A percentile compares a stretch with the other conserved stretches of the same genome.
These are phyloP conservation scores for Agrocybe chaxingu DNA, from an alignment of 768 basidiomycete species.

Conservation along the genomic window DNA sequence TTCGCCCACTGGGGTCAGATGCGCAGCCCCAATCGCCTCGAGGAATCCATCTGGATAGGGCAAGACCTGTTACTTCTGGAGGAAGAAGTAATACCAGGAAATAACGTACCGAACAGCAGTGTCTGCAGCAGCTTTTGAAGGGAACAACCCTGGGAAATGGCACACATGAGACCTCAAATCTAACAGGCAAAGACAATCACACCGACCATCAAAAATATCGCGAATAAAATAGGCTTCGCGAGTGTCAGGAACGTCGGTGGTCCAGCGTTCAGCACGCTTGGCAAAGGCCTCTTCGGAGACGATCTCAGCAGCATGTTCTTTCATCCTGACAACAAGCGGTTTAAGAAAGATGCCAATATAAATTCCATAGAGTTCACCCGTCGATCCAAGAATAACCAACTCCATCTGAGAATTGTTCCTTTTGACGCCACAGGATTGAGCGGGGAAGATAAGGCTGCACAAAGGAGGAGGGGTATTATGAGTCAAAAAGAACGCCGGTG, in stretches of 20 bases:
- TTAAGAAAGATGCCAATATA: background rate
- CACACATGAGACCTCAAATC: conserved; percentile 5
- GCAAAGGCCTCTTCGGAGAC: conserved; percentile 84
- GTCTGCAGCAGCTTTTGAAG: conserved; percentile 76
- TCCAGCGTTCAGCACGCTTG: conserved; percentile 70
- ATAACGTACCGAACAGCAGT: conserved; percentile 83
- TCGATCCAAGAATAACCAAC: conserved; percentile 99
- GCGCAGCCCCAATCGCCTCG: conserved; percentile 96
- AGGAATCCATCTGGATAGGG: conserved; percentile 74
- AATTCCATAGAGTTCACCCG: conserved; percentile 49
- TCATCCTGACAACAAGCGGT: conserved; percentile 56
- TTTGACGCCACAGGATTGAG: conserved; percentile 97
- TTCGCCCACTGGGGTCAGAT: conserved; percentile 91
- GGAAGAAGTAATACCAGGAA: conserved; percentile 1
- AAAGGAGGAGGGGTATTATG: background rate
- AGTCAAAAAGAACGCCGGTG: background rate
- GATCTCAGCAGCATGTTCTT: conserved; percentile 72
- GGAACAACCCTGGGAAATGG: conserved; percentile 64
- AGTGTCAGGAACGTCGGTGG: conserved; percentile 82
- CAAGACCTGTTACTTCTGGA: conserved; percentile 3
- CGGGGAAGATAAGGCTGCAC: conserved; percentile 84
- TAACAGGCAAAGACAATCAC: background rate
- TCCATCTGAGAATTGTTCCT: conserved; percentile 99
- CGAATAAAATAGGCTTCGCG: conserved; percentile 96
- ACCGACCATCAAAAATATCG: conserved; percentile 82